These are phyloP conservation scores for Chalciporus sphaerocephalus DNA, from an alignment of 768 basidiomycete species.

Conservation along the genomic window DNA sequence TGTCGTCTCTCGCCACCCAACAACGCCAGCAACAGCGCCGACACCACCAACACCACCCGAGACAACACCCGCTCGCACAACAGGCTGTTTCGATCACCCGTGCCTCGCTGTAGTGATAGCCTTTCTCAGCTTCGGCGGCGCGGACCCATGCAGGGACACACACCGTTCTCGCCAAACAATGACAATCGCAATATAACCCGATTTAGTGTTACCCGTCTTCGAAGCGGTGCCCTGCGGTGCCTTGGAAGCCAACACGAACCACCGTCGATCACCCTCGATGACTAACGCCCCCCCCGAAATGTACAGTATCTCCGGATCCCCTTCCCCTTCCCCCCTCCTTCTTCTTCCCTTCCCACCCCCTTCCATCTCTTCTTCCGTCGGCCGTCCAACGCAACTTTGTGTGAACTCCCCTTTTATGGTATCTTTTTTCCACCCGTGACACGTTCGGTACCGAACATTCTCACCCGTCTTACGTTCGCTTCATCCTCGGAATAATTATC, in stretches of 20 bases:
- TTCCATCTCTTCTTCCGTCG: slow-evolving; percentile 6
- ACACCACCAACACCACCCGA: background rate
- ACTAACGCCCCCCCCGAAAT: slow-evolving; percentile 5
- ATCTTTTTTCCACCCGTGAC: background rate
- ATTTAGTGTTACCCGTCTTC: slow-evolving; percentile 10
- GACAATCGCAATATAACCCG: slow-evolving; percentile 16
- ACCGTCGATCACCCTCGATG: slow-evolving; percentile 31
- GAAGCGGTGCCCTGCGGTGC: slow-evolving; percentile 27
- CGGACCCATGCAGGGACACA: slow-evolving; percentile 5
- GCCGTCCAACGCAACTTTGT: slow-evolving; percentile 9
- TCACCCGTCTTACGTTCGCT: background rate
- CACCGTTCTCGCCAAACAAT: slow-evolving; percentile 2
- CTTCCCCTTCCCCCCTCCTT: background rate
- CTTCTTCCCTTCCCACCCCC: background rate
- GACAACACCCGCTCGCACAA: too few relatives aligned
- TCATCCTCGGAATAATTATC: slow-evolving; percentile 11
- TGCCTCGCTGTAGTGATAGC: slow-evolving; percentile 1
- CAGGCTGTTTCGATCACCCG: background rate
- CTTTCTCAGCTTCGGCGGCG: background rate
- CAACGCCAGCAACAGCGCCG: background rate
- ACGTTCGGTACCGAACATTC: slow-evolving; percentile 10
- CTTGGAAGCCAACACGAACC: slow-evolving; percentile 24
- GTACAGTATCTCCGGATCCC: background rate
- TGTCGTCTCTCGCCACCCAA: background rate
- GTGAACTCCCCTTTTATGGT: background rate